Conservation (phyloP, 1,139 yeast genomes). For the Debaryomyces sp. region DNA sequence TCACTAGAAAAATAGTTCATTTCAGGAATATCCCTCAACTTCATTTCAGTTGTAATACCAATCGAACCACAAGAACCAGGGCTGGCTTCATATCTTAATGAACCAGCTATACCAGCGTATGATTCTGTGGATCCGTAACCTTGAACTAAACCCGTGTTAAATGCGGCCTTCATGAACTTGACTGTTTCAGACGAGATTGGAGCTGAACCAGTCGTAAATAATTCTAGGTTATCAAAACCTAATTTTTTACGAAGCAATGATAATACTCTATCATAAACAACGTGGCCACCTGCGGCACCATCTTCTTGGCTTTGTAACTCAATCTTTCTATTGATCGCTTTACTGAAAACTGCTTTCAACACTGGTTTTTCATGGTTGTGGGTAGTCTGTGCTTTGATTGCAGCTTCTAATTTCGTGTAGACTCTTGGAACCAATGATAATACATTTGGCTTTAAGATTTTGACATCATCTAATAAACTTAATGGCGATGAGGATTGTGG, state of each 20-base stretch:
- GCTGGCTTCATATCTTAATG: constrained; percentile 32
- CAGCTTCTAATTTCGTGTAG: constrained; percentile 44
- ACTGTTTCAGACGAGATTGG: constrained; percentile 47
- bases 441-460: constrained; percentile 35
- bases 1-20: constrained; percentile 38
- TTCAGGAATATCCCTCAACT: constrained; percentile 40
- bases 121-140: constrained; percentile 53
- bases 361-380: constrained; percentile 44
- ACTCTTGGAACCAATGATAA: constrained; percentile 44
- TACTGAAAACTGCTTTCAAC: constrained; percentile 25
- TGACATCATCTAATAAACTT: constrained; percentile 42
- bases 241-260: constrained; percentile 33
- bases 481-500: constrained; percentile 43
- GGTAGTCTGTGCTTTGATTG: constrained; percentile 46
- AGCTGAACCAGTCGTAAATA: constrained; percentile 43
- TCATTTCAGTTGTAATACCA: constrained; percentile 36
- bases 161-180: constrained; percentile 41
- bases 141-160: constrained; percentile 42
- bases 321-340: constrained; percentile 35
- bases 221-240: constrained; percentile 36
- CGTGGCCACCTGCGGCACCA: constrained; percentile 31
- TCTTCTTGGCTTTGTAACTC: constrained; percentile 33
- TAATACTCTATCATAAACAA: constrained; percentile 34
- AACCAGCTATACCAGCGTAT: constrained; percentile 42
- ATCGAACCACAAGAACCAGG: constrained; percentile 49